A percentile compares a stretch with the other conserved stretches of the same genome.
These are phyloP conservation scores for Noccaea caerulescens DNA, from an alignment of 345 rosid genomes.

Conservation along the genomic window DNA sequence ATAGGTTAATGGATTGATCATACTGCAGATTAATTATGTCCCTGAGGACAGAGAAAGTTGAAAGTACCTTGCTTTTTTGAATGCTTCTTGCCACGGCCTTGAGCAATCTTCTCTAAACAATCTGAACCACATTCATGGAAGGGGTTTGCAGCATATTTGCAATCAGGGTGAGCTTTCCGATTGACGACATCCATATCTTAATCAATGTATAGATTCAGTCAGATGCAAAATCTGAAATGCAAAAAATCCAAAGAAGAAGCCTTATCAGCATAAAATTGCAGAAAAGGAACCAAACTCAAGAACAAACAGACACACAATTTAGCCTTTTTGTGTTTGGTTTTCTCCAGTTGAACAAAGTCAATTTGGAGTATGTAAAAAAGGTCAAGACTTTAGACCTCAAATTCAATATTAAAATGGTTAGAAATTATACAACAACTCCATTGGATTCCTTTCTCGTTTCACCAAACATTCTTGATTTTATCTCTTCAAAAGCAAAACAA, in stretches of 20 bases:
- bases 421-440: conserved; percentile 31
- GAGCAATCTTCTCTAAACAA: conserved; percentile 46
- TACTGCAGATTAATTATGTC: background rate
- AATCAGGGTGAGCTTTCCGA: conserved; percentile 41
- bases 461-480: conserved; percentile 34
- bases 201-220: conserved; percentile 19
- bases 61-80: conserved; percentile 44
- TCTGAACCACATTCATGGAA: conserved; percentile 47
- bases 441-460: conserved; percentile 21
- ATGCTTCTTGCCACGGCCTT: conserved; percentile 42
- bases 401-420: conserved; percentile 24
- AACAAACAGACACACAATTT: background rate
- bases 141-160: conserved; percentile 36
- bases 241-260: background rate
- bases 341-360: conserved; percentile 26
- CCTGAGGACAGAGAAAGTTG: background rate
- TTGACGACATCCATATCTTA: conserved; percentile 29
- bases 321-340: conserved; percentile 2
- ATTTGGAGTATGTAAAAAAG: conserved; percentile 16
- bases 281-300: conserved; percentile 19
- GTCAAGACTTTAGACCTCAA: conserved; percentile 29
- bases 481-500: conserved; percentile 17
- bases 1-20: conserved; percentile 12
- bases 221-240: conserved; percentile 3
- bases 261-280: conserved; percentile 15